These are phyloP conservation scores for Ceratorhiza oryzae-sativae DNA, from an alignment of 1,284 basidiomycete genomes.

Conservation along the genomic window DNA sequence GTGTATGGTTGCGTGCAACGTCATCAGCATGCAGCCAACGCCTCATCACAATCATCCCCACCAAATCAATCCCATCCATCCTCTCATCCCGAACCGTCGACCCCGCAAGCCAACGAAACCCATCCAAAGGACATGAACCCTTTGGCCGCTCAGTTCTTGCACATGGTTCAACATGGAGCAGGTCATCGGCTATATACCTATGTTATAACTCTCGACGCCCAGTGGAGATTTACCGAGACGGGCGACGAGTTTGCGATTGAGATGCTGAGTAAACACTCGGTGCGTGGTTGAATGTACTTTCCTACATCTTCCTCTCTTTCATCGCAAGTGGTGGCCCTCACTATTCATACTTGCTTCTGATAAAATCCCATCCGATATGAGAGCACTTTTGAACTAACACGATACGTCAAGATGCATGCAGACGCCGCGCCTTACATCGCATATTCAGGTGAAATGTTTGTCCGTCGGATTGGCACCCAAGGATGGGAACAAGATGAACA, in stretches of 20 bases:
- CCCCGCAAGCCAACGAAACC: not conserved
- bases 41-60: not conserved
- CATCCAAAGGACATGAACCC: slow-evolving; percentile 42
- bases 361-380: too few species aligned
- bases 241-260: slow-evolving; percentile 59
- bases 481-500: slow-evolving; percentile 41
- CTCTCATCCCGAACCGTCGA: not conserved
- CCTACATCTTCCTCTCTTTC: too few species aligned
- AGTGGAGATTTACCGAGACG: slow-evolving; percentile 60
- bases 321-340: too few species aligned
- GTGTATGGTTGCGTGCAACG: slow-evolving; percentile 51
- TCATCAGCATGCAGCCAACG: slow-evolving; percentile 33
- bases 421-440: slow-evolving; percentile 55
- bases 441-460: slow-evolving; percentile 54
- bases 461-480: slow-evolving; percentile 46
- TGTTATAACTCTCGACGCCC: slow-evolving; percentile 57
- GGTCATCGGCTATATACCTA: slow-evolving; percentile 58
- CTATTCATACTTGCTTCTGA: too few species aligned
- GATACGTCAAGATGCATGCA: slow-evolving; percentile 53
- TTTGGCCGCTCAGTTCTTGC: slow-evolving; percentile 55
- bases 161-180: slow-evolving; percentile 55
- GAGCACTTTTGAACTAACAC: too few species aligned
- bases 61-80: not conserved
- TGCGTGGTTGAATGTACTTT: not conserved
- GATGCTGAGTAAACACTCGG: slow-evolving; percentile 58